Evolutionary conservation across 2,329 filamentous ascomycete species (phyloP), one percentile per base, ranked within the genome.

Genomic region (Xylogone sp.): DNA sequence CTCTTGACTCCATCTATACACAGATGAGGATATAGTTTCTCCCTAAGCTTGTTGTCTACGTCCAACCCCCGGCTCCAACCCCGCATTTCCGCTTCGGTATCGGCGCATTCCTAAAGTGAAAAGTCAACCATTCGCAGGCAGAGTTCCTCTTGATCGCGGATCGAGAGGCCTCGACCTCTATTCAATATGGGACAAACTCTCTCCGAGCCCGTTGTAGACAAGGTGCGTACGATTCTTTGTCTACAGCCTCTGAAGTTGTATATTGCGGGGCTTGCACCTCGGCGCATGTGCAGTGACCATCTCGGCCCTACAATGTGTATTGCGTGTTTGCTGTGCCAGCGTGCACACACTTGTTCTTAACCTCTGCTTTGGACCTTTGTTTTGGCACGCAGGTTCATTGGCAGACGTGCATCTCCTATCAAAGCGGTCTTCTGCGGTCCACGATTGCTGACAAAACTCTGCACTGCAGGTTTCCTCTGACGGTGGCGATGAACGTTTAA

Each of bases 201-300:
- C 69, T 97, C 93, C 68, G 94, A 99, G 81, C 94, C 94, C 67
- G 92, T 99, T 68, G 88, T 96, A 72, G 94, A 97, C 71, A 99
- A 99, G 92, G 94, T 99, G 82, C 71, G 82, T 73, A 53, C 46
- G 50, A 46, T 49, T 44, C 13, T 42, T 51, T 43, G 47, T 49
- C 45, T 50, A 53, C 50, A 5, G 34, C 34, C 46, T 18, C 27
- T 42, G n/a, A 48, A 34, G 20, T n/a, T 29, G 16, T n/a, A 29
- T n/a, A n/a, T 21, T 18, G 34, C 27, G 46, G 20, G 46, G 18
- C 45, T n/a, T 29, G 45, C 21, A 46, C 21, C 42, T 42, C 39
- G 21, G 19, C 34, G n/a, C 10, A 18, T 31, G 34, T 13, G 34
- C 34, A 39, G 34, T 39, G 34, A 39, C 34, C 34, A 39, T 39